Evolutionary conservation across 805 yeast genomes (phyloP), one percentile per base, ranked within the genome.

Genomic region (Lachancea lanzarotensis): DNA sequence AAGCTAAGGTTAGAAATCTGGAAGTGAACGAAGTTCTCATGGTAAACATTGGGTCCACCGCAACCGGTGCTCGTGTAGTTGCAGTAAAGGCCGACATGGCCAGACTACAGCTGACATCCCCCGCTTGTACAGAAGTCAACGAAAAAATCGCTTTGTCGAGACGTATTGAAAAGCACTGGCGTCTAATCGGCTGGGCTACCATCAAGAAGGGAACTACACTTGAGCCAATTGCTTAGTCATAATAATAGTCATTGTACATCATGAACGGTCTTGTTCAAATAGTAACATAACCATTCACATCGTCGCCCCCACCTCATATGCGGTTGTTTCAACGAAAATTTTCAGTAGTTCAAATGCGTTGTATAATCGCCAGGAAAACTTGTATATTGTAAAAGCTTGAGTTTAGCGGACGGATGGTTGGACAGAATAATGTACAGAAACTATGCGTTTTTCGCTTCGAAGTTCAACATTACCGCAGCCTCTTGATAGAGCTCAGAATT

Each of bases 21-120:
- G 91, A 88, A 60, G 81, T 81, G 56, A 91, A 91, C 60, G 99
- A 93, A 70, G 95, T 93, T 54, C 78, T 93, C 65, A 95, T 93
- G 98, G 98, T 93, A 42, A 93, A 95, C 69, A 95, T 93, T 60
- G 99, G 99, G 52, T 93, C 98, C 22, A 93, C 98, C 41, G 97
- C 99, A 45, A 88, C 98, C 27, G 99, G 99, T 72, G 98, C 98
- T 46, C 85, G 97, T 70, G 98, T 93, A 54, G 84, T 89, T 56
- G 95, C 96, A 40, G 98, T 93, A 45, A 86, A 88, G 70, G 98
- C 98, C 50, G 99, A 93, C 78, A 88, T 95, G 96, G 98, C 98
- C 38, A 87, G 96, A 77, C 77, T 93, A 63, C 89, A 88, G 65
- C 78, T 93, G 65, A 91, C 98, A 39, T 82, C 96, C 39, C 98